These are phyloP conservation scores for Metarhizium sp. DNA, from an alignment of 2,329 filamentous ascomycete species.

Conservation along the genomic window DNA sequence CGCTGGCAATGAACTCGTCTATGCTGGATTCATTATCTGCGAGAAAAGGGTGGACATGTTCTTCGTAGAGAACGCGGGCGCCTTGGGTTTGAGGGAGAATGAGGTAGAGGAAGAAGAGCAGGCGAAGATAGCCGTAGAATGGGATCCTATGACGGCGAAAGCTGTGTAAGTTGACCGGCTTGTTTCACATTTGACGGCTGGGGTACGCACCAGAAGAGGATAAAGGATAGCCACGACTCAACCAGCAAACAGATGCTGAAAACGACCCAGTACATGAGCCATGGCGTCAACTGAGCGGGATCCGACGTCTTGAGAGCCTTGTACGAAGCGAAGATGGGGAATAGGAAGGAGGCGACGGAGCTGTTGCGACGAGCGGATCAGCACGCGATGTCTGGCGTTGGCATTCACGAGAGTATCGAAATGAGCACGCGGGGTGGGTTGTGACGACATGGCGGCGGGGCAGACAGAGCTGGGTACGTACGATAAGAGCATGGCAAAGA, in stretches of 20 bases:
- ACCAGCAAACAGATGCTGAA: conserved; percentile 70
- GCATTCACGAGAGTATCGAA: conserved; percentile 6
- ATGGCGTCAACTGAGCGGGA: conserved; percentile 83
- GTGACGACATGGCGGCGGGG: conserved; percentile 13
- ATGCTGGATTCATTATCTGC: conserved; percentile 79
- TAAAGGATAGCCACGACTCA: conserved; percentile 82
- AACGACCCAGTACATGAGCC: conserved; percentile 99
- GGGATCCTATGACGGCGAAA: conserved; percentile 55
- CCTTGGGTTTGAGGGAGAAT: conserved; percentile 97
- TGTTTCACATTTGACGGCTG: background rate
- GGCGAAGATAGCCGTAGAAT: conserved; percentile 86
- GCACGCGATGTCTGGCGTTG: background rate
- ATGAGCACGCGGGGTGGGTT: background rate
- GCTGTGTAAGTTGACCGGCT: background rate
- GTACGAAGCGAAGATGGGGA: conserved; percentile 94
- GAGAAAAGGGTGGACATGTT: conserved; percentile 81
- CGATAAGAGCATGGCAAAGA: conserved; percentile 70
- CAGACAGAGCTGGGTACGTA: conserved; percentile 34
- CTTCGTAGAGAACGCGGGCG: conserved; percentile 75
- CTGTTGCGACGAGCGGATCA: conserved; percentile 34
- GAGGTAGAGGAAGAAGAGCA: conserved; percentile 83
- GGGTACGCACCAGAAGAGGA: conserved; percentile 63
- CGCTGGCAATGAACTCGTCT: conserved; percentile 76
- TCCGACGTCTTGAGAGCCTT: conserved; percentile 92
- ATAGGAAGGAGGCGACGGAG: conserved; percentile 79